phyloP scores from a whole-genome alignment of 1,139 yeast genomes.

The Kazachstania sp. region DNA sequence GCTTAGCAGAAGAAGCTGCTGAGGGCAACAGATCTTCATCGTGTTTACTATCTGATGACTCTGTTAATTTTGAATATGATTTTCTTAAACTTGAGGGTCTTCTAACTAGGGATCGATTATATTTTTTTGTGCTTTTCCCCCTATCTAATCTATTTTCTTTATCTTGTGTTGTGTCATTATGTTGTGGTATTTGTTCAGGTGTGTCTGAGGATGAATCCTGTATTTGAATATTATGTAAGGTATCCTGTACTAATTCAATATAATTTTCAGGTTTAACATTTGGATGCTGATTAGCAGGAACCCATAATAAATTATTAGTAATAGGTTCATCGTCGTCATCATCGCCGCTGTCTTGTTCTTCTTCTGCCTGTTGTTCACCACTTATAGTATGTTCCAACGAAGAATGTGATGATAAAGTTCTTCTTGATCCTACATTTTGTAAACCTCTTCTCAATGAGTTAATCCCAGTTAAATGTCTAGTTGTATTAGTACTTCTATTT shows the following conservation, averaged over 20 bases:
- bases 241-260: constrained; percentile 68
- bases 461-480: constrained; percentile 11
- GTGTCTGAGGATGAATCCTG: constrained; percentile 7
- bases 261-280: constrained; percentile 89
- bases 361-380: neutral
- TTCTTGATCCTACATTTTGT: neutral
- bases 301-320: constrained; percentile 59
- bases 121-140: neutral
- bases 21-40: neutral
- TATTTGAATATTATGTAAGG: constrained; percentile 60
- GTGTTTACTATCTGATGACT: neutral
- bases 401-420: neutral
- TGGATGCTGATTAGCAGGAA: constrained; percentile 91
- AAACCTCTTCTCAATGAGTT: constrained; percentile 16
- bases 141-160: constrained; percentile 17
- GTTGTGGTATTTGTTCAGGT: neutral
- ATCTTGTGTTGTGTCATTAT: neutral
- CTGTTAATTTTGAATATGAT: constrained; percentile 25
- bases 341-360: constrained; percentile 1
- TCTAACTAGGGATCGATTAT: constrained; percentile 20
- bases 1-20: no score
- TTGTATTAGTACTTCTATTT: no score
- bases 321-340: constrained; percentile 3
- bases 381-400: neutral
- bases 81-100: constrained; percentile 30